phyloP scores from a whole-genome alignment of 2,329 filamentous ascomycete species.

The Sordariomycetes sp. region DNA sequence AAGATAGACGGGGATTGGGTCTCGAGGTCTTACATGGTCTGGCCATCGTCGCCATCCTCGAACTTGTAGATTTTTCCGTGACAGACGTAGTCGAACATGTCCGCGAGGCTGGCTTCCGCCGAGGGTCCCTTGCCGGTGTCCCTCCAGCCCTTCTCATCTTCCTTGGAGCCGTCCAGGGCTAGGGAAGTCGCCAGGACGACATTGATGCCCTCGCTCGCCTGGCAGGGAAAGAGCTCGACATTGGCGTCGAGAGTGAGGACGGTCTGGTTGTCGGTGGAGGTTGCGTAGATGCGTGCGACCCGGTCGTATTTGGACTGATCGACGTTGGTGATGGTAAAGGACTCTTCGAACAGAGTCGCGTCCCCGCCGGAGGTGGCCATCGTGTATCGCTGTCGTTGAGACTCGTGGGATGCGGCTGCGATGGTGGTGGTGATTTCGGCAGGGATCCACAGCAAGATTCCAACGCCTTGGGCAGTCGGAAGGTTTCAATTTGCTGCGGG shows the following conservation, averaged over 20 bases:
- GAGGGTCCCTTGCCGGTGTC: slow-evolving; percentile 48
- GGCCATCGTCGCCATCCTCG: slow-evolving; percentile 66
- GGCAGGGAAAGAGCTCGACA: slow-evolving; percentile 76
- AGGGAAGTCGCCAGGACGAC: slow-evolving; percentile 79
- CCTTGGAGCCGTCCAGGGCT: slow-evolving; percentile 73
- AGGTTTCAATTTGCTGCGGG: neutral
- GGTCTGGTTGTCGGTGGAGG: slow-evolving; percentile 62
- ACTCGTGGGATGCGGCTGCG: neutral
- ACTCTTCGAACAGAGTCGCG: slow-evolving; percentile 87
- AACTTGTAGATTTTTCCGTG: slow-evolving; percentile 85
- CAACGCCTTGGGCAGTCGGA: too few species aligned
- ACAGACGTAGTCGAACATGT: slow-evolving; percentile 81
- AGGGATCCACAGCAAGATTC: too few species aligned
- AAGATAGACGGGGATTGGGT: neutral
- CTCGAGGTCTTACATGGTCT: slow-evolving; percentile 63
- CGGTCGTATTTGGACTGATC: slow-evolving; percentile 91
- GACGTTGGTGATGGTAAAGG: slow-evolving; percentile 69
- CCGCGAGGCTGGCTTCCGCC: slow-evolving; percentile 54
- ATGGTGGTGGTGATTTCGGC: neutral
- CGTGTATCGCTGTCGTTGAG: slow-evolving; percentile 5
- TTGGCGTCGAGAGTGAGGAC: slow-evolving; percentile 87
- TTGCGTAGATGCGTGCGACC: slow-evolving; percentile 74
- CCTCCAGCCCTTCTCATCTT: slow-evolving; percentile 72
- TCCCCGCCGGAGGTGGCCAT: slow-evolving; percentile 59
- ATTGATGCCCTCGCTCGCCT: slow-evolving; percentile 63